phyloP scores from a whole-genome alignment of 2,329 filamentous ascomycete genomes.

The Venturia effusa region DNA sequence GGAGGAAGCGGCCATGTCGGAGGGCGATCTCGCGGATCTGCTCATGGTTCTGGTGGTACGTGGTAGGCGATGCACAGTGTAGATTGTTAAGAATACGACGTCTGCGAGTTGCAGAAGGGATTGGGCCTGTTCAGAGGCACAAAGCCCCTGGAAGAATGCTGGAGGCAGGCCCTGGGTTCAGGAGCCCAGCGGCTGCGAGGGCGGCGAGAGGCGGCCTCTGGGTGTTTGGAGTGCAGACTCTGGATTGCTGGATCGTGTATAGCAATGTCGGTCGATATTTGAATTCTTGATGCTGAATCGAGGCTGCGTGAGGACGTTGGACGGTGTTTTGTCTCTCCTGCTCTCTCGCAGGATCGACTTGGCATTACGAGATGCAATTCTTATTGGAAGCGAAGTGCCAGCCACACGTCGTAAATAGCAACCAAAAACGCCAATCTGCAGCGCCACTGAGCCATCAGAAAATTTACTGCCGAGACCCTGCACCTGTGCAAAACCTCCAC shows the following conservation, averaged over 20 bases:
- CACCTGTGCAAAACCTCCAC: not conserved
- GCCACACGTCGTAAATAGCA: not conserved
- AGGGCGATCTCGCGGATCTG: constrained; percentile 6
- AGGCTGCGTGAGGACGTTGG: too few relatives aligned
- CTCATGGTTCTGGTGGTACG: not conserved
- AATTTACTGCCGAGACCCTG: not conserved
- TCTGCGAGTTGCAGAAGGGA: not conserved
- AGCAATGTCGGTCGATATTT: not conserved
- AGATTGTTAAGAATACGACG: not conserved
- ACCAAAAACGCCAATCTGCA: not conserved
- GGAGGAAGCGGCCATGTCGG: not conserved
- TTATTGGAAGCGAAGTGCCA: not conserved
- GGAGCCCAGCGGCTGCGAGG: not conserved
- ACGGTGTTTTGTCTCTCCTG: not conserved
- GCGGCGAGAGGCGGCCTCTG: not conserved
- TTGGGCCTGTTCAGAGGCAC: not conserved
- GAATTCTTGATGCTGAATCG: too few relatives aligned
- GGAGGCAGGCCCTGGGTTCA: not conserved
- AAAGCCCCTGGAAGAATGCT: not conserved
- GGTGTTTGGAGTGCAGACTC: not conserved
- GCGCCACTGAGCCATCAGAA: not conserved
- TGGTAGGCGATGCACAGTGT: not conserved
- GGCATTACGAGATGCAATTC: too few relatives aligned
- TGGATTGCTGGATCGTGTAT: not conserved
- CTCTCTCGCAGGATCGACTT: not conserved